These are phyloP conservation scores for Verticillium albo-atrum DNA, from an alignment of 2,329 filamentous ascomycete species.

Conservation along the genomic window DNA sequence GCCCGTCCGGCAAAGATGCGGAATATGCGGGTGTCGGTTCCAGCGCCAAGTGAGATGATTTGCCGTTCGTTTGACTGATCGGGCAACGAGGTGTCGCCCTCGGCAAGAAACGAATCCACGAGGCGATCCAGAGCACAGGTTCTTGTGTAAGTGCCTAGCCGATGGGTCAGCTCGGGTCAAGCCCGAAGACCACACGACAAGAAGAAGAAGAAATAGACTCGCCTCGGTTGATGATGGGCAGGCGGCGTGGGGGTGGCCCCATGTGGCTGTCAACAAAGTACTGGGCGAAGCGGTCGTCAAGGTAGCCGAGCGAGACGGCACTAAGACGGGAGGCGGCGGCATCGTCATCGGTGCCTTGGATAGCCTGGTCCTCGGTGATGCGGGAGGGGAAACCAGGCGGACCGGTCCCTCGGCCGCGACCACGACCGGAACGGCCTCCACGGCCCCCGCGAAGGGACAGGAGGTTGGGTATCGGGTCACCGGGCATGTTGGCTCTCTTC, in stretches of 20 bases:
- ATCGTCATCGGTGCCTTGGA: constrained; percentile 89
- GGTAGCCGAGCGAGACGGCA: constrained; percentile 79
- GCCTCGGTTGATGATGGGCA: constrained; percentile 96
- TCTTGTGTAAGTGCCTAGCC: constrained; percentile 81
- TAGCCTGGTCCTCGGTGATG: constrained; percentile 60
- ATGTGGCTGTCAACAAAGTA: constrained; percentile 55
- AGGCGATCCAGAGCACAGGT: constrained; percentile 79
- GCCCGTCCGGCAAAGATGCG: constrained; percentile 54
- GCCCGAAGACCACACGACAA: background rate
- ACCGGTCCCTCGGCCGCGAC: constrained; percentile 28
- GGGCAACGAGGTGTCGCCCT: constrained; percentile 3
- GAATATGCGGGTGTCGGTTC: constrained; percentile 87
- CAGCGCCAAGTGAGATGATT: constrained; percentile 88
- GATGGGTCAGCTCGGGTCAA: constrained; percentile 7
- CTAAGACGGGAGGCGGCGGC: constrained; percentile 85
- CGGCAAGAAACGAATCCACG: constrained; percentile 64
- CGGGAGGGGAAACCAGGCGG: constrained; percentile 16
- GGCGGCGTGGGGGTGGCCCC: constrained; percentile 53
- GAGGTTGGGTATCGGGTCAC: constrained; percentile 75
- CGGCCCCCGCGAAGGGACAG: constrained; percentile 45
- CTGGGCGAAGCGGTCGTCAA: constrained; percentile 74
- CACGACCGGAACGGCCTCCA: constrained; percentile 36
- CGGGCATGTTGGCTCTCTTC: constrained; percentile 53
- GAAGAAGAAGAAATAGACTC: constrained; percentile 17
- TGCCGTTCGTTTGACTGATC: constrained; percentile 40